Base-by-base conservation (phyloP, 2,329 filamentous ascomycete species). In the Furcasterigmium furcatum region DNA sequence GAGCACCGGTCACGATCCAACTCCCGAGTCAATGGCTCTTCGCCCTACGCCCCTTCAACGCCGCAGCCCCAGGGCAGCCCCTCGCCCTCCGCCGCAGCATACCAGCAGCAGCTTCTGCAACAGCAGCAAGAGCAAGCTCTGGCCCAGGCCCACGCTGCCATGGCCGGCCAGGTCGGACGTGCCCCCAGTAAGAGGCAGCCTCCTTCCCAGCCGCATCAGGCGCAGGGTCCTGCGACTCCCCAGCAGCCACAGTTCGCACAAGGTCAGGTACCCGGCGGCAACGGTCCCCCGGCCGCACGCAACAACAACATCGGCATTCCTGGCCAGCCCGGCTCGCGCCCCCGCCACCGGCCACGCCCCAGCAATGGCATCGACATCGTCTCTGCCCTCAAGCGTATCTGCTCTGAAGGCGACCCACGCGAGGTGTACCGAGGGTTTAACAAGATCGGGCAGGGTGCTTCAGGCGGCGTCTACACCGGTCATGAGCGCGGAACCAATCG, bases 361-460 rank as follows among this genome's bases (percentile, higher is more conserved):
- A 95, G 87, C 63, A 88, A 82, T 54, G 84, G 80, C 38, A 77
- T 89, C 46, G 92, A 99, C 60, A 88, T 99, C 45, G 79, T 95
- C 32, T 80, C 83, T 18, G 84, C 88, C 16, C 76, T 99, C 44
- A 89, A 91, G 64, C 82, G 88, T 25, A 97, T 99, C 52, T 97
- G 94, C 65, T 91, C 85, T 19, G 84, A 90, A 44, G 89, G 88
- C 40, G 92, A 99, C 61, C 94, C 94, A 4, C 88, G 89, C 21
- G 84, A 88, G 45, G 85, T 92, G 52, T 99, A 96, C 68, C 82
- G 85, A 46, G 85, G 86, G 46, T 82, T 97, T 56, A 91, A 84
- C 62, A 97, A 97, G 72, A 97, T 99, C 62, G 94, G 94, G 1
- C 94, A 99, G 67, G 94, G 94, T 65, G 94, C 94, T 30, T 97